Conservation (phyloP, 2,329 filamentous ascomycete genomes). For the Pseudogymnoascus sp. region DNA sequence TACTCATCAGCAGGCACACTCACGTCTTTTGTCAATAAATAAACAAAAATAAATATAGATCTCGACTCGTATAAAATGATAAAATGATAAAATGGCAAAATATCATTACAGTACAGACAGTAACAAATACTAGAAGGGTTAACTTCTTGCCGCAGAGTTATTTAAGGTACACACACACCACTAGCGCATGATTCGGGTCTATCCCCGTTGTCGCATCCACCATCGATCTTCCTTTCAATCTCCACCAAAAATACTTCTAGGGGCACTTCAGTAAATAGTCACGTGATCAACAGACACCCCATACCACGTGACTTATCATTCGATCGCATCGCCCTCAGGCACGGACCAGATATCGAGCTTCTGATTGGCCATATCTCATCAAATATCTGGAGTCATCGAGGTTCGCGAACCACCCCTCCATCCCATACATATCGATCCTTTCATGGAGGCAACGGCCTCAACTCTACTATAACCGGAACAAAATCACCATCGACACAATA, state of each 20-base stretch:
- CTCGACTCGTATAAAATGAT: not conserved
- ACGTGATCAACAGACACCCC: not conserved
- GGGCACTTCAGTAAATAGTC: not conserved
- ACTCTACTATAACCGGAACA: not conserved
- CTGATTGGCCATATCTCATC: not conserved
- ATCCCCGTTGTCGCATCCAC: not conserved
- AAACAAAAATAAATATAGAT: not conserved
- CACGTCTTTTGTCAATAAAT: not conserved
- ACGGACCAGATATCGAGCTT: slow-evolving; percentile 1
- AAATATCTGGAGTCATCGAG: slow-evolving; percentile 12
- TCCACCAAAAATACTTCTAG: not conserved
- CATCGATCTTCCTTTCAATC: not conserved
- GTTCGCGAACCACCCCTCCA: slow-evolving; percentile 9
- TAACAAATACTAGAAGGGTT: not conserved
- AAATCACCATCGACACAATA: not conserved
- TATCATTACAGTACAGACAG: not conserved
- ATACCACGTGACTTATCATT: not conserved
- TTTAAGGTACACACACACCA: not conserved
- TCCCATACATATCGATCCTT: not conserved
- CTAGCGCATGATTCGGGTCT: slow-evolving; percentile 1
- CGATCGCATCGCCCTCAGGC: not conserved
- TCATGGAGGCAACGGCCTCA: slow-evolving; percentile 3
- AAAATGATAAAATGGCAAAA: not conserved
- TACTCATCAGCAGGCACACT: not conserved
- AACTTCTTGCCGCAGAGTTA: too few relatives aligned